Base-by-base conservation (phyloP, 1,139 yeast species). In the Yamadazyma taylorii region DNA sequence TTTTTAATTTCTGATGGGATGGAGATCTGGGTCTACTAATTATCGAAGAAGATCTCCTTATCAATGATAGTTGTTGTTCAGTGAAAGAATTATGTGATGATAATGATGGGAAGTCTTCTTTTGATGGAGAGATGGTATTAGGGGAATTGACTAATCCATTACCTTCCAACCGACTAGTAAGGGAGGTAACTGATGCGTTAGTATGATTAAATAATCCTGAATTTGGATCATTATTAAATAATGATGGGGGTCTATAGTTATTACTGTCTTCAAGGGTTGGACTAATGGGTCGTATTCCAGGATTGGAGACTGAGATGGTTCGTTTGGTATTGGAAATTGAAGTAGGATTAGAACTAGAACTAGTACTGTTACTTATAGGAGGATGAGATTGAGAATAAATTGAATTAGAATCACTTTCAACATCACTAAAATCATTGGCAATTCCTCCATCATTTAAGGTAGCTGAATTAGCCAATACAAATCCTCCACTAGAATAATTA, bases 151-250 rank as follows among this genome's bases (percentile, higher is more conserved):
- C 9, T 16, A 62, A 43, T 6, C 49, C 55, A 32, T 62, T 66
- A 26, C 42, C 49, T 37, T 65, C 69, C 35, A 60, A 51, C 32
- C 55, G 58, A 35, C 55, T 52, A 2, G 66, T 57, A 24, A 66
- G 47, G 5, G 66, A 57, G 19, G 56, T 43, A 1, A 59, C 48
- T 5, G 63, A 57, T 13, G 42, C 26, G 30, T 43, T 43, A 3
- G 17, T 9, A 9, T 29, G 11, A 15, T 15, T 13, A 19, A 17
- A 29, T n/a, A 29, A 8, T 7, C 16, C 32, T 5, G 32, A 29
- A 17, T n/a, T 12, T 5, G 32, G 10, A 3, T 25, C 33, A 32
- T 39, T 24, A 21, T 32, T 33, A 26, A 47, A 48, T 15, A 48
- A 38, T 7, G 52, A 47, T 7, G 43, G 40, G 5, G 51, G 37